Evolutionary conservation across 2,329 filamentous ascomycete genomes (phyloP).

Genomic region (Nigrospora sphaerica): DNA sequence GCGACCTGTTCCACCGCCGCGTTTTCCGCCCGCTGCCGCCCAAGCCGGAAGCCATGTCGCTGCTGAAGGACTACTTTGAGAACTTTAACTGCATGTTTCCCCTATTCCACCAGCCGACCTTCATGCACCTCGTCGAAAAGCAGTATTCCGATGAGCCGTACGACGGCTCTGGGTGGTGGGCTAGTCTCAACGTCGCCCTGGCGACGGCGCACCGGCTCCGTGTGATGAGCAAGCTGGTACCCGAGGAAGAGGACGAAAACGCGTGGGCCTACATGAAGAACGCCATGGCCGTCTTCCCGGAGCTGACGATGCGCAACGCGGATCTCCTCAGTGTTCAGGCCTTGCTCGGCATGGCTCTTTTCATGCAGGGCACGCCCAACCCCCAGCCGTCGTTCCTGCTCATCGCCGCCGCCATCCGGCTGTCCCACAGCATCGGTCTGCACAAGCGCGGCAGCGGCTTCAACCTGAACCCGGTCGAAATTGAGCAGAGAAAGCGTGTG

Average conservation of each 20-base stretch:
- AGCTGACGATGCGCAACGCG: conserved; percentile 92
- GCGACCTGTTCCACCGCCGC: conserved; percentile 79
- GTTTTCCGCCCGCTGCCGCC: conserved; percentile 78
- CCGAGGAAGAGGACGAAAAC: conserved; percentile 85
- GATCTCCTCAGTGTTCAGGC: conserved; percentile 93
- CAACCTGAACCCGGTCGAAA: conserved; percentile 86
- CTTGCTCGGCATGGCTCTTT: conserved; percentile 85
- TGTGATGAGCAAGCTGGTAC: conserved; percentile 90
- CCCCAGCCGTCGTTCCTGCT: conserved; percentile 91
- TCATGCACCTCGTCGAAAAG: conserved; percentile 92
- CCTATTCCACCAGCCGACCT: conserved; percentile 93
- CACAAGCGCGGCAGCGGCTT: conserved; percentile 92
- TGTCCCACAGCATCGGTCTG: conserved; percentile 89
- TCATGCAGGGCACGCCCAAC: conserved; percentile 93
- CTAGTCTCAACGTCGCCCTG: conserved; percentile 85
- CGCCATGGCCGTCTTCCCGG: conserved; percentile 85
- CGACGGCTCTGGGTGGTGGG: conserved; percentile 96
- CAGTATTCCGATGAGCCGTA: conserved; percentile 93
- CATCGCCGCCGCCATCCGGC: conserved; percentile 80
- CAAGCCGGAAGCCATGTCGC: conserved; percentile 78
- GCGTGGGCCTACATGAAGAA: conserved; percentile 97
- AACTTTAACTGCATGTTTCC: conserved; percentile 99
- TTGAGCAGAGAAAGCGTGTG: conserved; percentile 71
- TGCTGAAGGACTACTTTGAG: conserved; percentile 91
- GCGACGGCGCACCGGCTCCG: conserved; percentile 90